Conservation (phyloP, 2,329 filamentous ascomycete genomes). For the Trichoderma sp. region DNA sequence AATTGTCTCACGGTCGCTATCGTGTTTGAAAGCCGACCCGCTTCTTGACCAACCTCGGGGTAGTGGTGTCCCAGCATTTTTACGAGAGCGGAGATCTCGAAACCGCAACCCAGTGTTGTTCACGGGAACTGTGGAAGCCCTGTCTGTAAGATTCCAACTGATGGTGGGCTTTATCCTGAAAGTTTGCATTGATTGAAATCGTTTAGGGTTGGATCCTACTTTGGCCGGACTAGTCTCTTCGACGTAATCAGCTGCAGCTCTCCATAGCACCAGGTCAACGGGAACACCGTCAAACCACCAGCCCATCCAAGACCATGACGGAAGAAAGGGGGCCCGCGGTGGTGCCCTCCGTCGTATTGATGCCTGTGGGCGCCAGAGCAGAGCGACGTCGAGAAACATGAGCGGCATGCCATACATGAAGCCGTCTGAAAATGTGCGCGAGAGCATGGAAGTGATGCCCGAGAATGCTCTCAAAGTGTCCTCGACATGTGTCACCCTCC, state of each 20-base stretch:
- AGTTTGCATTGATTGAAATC: constrained; percentile 40
- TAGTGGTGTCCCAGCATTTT: constrained; percentile 33
- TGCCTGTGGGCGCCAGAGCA: constrained; percentile 48
- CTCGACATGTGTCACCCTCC: constrained; percentile 42
- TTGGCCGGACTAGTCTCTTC: constrained; percentile 38
- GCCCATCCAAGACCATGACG: constrained; percentile 51
- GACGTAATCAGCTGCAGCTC: constrained; percentile 46
- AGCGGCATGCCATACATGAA: constrained; percentile 50
- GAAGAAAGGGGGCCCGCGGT: constrained; percentile 41
- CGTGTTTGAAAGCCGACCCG: constrained; percentile 42
- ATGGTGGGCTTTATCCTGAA: constrained; percentile 44
- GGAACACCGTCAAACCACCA: constrained; percentile 50
- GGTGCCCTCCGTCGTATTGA: constrained; percentile 43
- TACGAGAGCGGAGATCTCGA: constrained; percentile 41
- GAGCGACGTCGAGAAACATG: constrained; percentile 47
- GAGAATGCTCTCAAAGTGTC: constrained; percentile 47
- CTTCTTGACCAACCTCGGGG: constrained; percentile 44
- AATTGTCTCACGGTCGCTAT: constrained; percentile 41
- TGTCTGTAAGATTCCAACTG: constrained; percentile 44
- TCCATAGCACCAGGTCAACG: constrained; percentile 46
- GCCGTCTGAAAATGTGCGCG: constrained; percentile 43
- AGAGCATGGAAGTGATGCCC: constrained; percentile 46
- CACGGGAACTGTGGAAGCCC: constrained; percentile 37
- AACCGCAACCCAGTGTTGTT: constrained; percentile 42
- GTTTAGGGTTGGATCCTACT: constrained; percentile 35